phyloP scores from a whole-genome alignment of 1,139 yeast genomes.

The Yamadazyma atlantica region DNA sequence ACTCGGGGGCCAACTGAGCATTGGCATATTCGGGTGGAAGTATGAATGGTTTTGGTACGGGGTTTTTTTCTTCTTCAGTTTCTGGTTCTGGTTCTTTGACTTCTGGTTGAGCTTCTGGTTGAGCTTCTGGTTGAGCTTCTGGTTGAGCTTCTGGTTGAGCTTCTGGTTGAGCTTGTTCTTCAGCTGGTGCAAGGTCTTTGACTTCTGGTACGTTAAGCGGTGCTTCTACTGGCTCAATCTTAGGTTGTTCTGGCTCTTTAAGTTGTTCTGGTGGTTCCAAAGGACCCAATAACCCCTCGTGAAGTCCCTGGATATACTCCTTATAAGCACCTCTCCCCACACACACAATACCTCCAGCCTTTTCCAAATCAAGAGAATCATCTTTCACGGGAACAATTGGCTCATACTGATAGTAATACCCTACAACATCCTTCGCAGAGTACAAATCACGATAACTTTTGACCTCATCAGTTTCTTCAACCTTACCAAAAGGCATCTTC shows the following conservation, averaged over 20 bases:
- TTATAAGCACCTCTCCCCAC: constrained; percentile 95
- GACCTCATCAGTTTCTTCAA: constrained; percentile 21
- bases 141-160: constrained; percentile 21
- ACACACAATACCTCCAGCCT: constrained; percentile 84
- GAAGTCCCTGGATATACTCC: constrained; percentile 86
- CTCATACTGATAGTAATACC: constrained; percentile 47
- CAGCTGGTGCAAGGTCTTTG: constrained; percentile 53
- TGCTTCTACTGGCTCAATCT: constrained; percentile 30
- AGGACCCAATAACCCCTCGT: constrained; percentile 95
- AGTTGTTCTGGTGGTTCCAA: constrained; percentile 58
- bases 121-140: constrained; percentile 29
- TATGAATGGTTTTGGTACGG: constrained; percentile 63
- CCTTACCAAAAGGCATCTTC: constrained; percentile 12
- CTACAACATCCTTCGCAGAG: constrained; percentile 56
- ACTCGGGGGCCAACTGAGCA: constrained; percentile 62
- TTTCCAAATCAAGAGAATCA: constrained; percentile 31
- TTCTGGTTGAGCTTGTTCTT: constrained; percentile 11
- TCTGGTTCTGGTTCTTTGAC: constrained; percentile 33
- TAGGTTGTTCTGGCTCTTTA: constrained; percentile 16
- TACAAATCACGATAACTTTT: constrained; percentile 42
- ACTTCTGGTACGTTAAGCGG: constrained; percentile 28
- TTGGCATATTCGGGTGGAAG: constrained; percentile 52
- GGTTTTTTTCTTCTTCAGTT: constrained; percentile 24
- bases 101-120: constrained; percentile 24
- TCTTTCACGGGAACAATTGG: constrained; percentile 34